phyloP scores from a whole-genome alignment of 2,329 filamentous ascomycete genomes.

The Clonostachys sp. region DNA sequence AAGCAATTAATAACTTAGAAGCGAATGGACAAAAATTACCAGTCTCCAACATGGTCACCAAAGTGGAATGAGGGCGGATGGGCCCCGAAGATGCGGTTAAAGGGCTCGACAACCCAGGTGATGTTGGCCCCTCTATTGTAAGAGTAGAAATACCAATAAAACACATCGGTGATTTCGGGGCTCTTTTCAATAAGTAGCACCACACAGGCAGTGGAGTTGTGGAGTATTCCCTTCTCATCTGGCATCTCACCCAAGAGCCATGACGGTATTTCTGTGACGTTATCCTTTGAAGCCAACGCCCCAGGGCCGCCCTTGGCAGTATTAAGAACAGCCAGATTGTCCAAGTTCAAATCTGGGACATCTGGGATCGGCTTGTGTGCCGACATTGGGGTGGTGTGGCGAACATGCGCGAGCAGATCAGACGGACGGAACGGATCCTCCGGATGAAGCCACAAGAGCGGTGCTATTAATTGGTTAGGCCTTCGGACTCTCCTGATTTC shows the following conservation, averaged over 20 bases:
- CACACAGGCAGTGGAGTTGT: constrained; percentile 16
- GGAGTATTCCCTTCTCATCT: constrained; percentile 10
- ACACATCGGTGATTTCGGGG: constrained; percentile 12
- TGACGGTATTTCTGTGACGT: constrained; percentile 10
- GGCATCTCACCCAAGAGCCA: constrained; percentile 17
- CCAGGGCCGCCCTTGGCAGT: constrained; percentile 4
- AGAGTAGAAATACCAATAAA: constrained; percentile 26
- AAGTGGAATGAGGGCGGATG: constrained; percentile 10
- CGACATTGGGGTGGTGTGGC: constrained; percentile 15
- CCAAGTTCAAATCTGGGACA: constrained; percentile 12
- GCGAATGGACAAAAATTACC: constrained; percentile 8
- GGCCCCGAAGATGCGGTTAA: constrained; percentile 11
- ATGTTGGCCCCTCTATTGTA: constrained; percentile 18
- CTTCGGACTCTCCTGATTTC: neutral
- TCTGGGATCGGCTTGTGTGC: constrained; percentile 8
- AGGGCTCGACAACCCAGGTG: constrained; percentile 16
- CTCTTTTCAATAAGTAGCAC: constrained; percentile 15
- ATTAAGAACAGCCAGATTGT: constrained; percentile 18
- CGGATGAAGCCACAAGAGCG: constrained; percentile 22
- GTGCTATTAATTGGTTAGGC: constrained; percentile 10
- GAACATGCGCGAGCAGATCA: constrained; percentile 19
- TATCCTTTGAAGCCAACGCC: constrained; percentile 17
- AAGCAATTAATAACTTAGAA: no score
- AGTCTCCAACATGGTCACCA: constrained; percentile 17
- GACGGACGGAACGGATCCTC: constrained; percentile 20